Conservation (phyloP, 495 filamentous ascomycete species). For the Podospora tetraspora region DNA sequence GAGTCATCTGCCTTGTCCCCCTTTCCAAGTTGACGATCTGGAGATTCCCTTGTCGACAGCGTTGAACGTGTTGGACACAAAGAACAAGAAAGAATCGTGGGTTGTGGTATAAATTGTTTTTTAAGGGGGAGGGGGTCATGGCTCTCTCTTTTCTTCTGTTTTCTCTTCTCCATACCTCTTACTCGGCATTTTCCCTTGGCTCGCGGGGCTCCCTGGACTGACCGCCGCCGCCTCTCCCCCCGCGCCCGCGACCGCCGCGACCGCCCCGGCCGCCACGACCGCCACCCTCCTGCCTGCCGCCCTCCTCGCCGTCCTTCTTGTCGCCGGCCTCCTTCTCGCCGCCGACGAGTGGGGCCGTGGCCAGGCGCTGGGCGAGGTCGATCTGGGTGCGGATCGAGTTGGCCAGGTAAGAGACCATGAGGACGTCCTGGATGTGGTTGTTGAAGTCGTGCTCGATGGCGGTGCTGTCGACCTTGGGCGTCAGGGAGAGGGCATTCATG, state of each 20-base stretch:
- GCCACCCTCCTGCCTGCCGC: conserved; percentile 28
- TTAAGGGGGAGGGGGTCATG: neutral
- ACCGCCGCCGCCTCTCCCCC: conserved; percentile 37
- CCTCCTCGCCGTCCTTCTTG: conserved; percentile 37
- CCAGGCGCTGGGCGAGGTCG: conserved; percentile 88
- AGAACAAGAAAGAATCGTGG: neutral
- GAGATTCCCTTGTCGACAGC: neutral
- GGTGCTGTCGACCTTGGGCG: conserved; percentile 83
- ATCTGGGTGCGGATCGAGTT: conserved; percentile 99
- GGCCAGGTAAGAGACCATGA: conserved; percentile 92
- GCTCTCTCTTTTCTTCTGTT: conserved; percentile 3
- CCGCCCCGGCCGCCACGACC: conserved; percentile 37
- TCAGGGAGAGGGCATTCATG: conserved; percentile 82
- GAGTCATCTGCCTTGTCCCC: neutral
- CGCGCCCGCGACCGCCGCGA: conserved; percentile 33
- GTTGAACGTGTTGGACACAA: neutral
- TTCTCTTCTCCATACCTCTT: conserved; percentile 12
- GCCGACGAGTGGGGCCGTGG: conserved; percentile 72
- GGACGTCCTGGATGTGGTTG: conserved; percentile 97
- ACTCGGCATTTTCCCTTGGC: conserved; percentile 32
- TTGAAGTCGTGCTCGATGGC: conserved; percentile 97
- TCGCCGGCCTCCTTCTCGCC: conserved; percentile 47
- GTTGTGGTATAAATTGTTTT: conserved; percentile 1
- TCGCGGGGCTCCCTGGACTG: conserved; percentile 39
- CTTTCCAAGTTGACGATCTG: neutral